Conservation (phyloP, 352 stramenopile species). For the Globisporangium emineosum region DNA sequence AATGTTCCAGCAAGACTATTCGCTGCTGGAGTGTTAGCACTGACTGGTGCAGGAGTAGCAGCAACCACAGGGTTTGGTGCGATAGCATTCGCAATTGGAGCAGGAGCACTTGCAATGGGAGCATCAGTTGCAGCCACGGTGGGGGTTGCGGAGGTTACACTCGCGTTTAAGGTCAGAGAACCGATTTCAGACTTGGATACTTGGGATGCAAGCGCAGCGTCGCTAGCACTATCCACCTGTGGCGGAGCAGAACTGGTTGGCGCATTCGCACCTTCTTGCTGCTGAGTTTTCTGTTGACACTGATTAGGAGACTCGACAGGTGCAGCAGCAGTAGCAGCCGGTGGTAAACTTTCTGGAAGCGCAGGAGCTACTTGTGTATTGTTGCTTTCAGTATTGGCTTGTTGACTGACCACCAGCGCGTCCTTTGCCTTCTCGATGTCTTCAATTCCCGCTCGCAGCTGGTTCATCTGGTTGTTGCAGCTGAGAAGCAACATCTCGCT, state of each 20-base stretch:
- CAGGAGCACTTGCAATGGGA: not conserved
- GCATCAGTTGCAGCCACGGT: conserved; percentile 4
- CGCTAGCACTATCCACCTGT: not conserved
- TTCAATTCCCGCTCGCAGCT: conserved; percentile 67
- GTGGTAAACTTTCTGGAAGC: not conserved
- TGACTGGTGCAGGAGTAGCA: not conserved
- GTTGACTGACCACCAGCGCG: conserved; percentile 38
- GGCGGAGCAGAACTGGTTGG: not conserved
- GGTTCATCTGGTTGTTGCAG: conserved; percentile 79
- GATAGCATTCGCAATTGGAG: not conserved
- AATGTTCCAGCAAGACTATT: conserved; percentile 18
- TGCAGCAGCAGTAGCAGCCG: not conserved
- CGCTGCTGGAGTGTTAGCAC: conserved; percentile 3
- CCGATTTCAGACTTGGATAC: conserved; percentile 12
- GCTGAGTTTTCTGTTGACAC: not conserved
- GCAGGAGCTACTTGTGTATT: not conserved
- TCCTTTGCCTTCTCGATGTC: conserved; percentile 66
- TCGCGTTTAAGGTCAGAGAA: conserved; percentile 13
- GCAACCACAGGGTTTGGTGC: not conserved
- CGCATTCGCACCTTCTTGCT: not conserved
- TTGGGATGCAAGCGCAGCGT: not conserved
- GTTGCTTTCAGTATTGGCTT: conserved; percentile 15
- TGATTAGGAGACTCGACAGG: conserved; percentile 6
- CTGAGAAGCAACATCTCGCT: conserved; percentile 75
- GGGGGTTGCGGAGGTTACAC: conserved; percentile 12